Percentiles rank a stretch among this genome's conserved stretches.
phyloP scores from a whole-genome alignment of 345 rosid genomes.

The Leavenworthia alabamica region DNA sequence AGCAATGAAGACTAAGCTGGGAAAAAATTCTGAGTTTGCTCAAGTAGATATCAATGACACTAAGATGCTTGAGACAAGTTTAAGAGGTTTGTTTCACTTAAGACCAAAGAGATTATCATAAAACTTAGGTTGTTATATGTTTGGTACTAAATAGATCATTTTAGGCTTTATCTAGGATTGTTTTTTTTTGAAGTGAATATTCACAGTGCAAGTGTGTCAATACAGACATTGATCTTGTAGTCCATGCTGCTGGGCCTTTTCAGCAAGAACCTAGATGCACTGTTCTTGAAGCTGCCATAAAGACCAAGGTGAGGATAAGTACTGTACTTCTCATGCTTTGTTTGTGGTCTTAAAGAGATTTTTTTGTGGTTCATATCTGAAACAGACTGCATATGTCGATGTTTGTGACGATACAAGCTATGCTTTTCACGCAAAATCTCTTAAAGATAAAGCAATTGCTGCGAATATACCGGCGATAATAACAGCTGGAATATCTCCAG shows the following conservation, averaged over 20 bases:
- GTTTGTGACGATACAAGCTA: slow-evolving; percentile 86
- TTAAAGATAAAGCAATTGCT: slow-evolving; percentile 51
- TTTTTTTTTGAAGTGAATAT: not conserved
- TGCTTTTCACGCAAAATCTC: slow-evolving; percentile 69
- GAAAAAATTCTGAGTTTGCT: slow-evolving; percentile 59
- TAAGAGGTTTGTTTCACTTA: slow-evolving; percentile 42
- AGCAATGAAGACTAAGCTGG: slow-evolving; percentile 65
- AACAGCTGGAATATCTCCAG: slow-evolving; percentile 88
- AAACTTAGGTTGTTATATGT: too few relatives aligned
- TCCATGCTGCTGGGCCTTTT: slow-evolving; percentile 95
- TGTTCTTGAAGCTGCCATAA: slow-evolving; percentile 84
- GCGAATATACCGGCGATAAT: slow-evolving; percentile 80
- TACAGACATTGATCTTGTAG: slow-evolving; percentile 86
- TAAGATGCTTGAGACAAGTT: slow-evolving; percentile 46
- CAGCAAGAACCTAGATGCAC: slow-evolving; percentile 69
- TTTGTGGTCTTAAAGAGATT: not conserved
- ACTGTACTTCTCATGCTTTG: slow-evolving; percentile 8
- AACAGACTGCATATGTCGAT: slow-evolving; percentile 87
- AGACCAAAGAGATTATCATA: not conserved
- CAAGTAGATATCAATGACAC: slow-evolving; percentile 52
- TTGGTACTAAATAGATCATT: not conserved
- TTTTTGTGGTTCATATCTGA: not conserved
- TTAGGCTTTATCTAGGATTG: not conserved
- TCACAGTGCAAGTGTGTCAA: slow-evolving; percentile 8
- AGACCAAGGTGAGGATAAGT: slow-evolving; percentile 95